phyloP scores from a whole-genome alignment of 352 stramenopile species.

The Phytophthora tubulina region DNA sequence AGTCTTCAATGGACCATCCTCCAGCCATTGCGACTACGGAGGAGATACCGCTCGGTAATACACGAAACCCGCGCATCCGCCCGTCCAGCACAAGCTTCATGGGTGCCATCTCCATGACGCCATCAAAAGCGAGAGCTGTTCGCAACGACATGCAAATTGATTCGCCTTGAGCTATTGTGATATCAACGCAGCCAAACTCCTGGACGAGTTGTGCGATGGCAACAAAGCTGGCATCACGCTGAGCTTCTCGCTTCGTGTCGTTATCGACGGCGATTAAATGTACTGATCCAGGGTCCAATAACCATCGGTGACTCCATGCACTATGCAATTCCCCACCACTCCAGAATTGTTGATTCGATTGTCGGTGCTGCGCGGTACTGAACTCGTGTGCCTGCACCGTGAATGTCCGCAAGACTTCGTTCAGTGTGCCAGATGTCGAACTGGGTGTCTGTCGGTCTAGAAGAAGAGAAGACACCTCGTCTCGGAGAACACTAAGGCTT shows the following conservation, averaged over 20 bases:
- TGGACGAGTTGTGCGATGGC: slow-evolving; percentile 10
- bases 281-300: slow-evolving; percentile 31
- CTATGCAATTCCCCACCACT: not conserved
- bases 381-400: not conserved
- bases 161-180: slow-evolving; percentile 10
- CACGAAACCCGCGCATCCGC: slow-evolving; percentile 36
- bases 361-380: not conserved
- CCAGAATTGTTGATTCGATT: not conserved
- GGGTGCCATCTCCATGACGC: not conserved
- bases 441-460: slow-evolving; percentile 3
- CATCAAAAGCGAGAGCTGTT: slow-evolving; percentile 16
- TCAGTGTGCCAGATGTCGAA: slow-evolving; percentile 11
- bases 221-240: slow-evolving; percentile 7
- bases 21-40: slow-evolving; percentile 24
- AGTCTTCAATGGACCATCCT: slow-evolving; percentile 29
- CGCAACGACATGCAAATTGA: slow-evolving; percentile 20
- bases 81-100: slow-evolving; percentile 44
- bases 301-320: slow-evolving; percentile 35
- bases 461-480: slow-evolving; percentile 8
- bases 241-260: not conserved
- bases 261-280: not conserved
- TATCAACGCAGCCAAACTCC: slow-evolving; percentile 32
- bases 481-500: slow-evolving; percentile 21
- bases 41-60: slow-evolving; percentile 37
- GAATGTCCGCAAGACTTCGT: slow-evolving; percentile 15